A percentile compares a stretch with the other conserved stretches of the same genome.
phyloP scores from a whole-genome alignment of 2,329 filamentous ascomycete species.

The Alternaria sp. region DNA sequence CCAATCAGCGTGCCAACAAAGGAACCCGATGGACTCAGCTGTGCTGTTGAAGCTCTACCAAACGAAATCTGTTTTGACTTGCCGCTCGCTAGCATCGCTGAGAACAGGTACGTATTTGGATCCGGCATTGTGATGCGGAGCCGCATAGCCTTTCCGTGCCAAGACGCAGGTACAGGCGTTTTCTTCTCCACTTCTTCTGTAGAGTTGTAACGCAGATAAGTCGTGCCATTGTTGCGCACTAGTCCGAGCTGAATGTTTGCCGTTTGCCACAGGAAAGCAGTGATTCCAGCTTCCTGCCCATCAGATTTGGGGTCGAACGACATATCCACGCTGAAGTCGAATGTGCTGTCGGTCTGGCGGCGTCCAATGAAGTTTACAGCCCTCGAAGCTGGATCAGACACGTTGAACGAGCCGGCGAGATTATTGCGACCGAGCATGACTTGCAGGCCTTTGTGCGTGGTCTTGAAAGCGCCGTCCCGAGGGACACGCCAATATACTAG shows the following conservation, averaged over 20 bases:
- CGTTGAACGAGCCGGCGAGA: slow-evolving; percentile 59
- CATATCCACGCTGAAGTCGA: slow-evolving; percentile 61
- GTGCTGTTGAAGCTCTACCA: slow-evolving; percentile 22
- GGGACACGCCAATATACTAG: slow-evolving; percentile 61
- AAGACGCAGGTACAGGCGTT: slow-evolving; percentile 52
- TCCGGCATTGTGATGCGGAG: slow-evolving; percentile 17
- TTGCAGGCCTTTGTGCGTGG: slow-evolving; percentile 20
- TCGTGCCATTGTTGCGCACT: slow-evolving; percentile 19
- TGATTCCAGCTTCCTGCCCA: slow-evolving; percentile 63
- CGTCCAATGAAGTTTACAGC: slow-evolving; percentile 62
- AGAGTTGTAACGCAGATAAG: slow-evolving; percentile 55
- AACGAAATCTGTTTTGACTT: not conserved
- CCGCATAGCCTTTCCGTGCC: slow-evolving; percentile 47
- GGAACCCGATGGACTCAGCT: slow-evolving; percentile 12
- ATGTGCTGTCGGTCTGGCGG: slow-evolving; percentile 63
- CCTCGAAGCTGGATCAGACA: slow-evolving; percentile 55
- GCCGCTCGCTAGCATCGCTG: not conserved
- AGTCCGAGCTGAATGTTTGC: slow-evolving; percentile 61
- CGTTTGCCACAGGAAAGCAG: slow-evolving; percentile 62
- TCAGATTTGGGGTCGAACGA: slow-evolving; percentile 36
- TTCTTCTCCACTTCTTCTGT: slow-evolving; percentile 46
- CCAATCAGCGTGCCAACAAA: slow-evolving; percentile 60
- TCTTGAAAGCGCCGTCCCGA: slow-evolving; percentile 1
- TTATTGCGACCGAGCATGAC: slow-evolving; percentile 61
- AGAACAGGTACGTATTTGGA: slow-evolving; percentile 8